Evolutionary conservation across 2,329 filamentous ascomycete species (phyloP).

Genomic region (Ciborinia camelliae): DNA sequence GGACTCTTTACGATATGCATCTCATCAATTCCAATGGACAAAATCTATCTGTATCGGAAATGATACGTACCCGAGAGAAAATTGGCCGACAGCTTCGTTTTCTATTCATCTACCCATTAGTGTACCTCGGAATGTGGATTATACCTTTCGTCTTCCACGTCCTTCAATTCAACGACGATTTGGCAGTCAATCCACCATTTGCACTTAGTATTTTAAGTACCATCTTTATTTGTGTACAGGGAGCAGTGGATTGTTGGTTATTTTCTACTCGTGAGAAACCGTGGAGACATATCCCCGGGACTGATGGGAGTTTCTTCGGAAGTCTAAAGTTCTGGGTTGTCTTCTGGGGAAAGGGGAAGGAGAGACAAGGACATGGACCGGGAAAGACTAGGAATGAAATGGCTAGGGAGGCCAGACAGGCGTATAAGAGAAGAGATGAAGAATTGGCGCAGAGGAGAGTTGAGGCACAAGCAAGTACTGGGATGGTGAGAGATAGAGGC

Average conservation of each 20-base stretch:
- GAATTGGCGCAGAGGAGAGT: conserved; percentile 43
- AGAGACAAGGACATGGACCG: conserved; percentile 37
- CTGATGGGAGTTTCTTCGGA: conserved; percentile 40
- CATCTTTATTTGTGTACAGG: conserved; percentile 61
- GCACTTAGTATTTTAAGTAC: conserved; percentile 53
- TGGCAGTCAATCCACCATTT: conserved; percentile 51
- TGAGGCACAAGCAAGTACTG: conserved; percentile 25
- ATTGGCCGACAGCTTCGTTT: conserved; percentile 67
- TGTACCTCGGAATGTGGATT: conserved; percentile 71
- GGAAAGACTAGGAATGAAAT: conserved; percentile 53
- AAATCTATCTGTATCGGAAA: conserved; percentile 36
- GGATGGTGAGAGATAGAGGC: conserved; percentile 5
- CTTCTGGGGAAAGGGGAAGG: conserved; percentile 24
- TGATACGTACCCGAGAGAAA: conserved; percentile 47
- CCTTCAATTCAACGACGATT: conserved; percentile 53
- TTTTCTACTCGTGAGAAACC: conserved; percentile 70
- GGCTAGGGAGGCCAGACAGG: conserved; percentile 48
- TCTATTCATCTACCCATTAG: conserved; percentile 71
- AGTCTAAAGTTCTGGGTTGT: conserved; percentile 38
- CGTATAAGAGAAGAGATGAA: conserved; percentile 47
- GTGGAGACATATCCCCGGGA: conserved; percentile 56
- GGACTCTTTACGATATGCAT: conserved; percentile 26
- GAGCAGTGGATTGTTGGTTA: conserved; percentile 63
- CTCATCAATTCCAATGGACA: conserved; percentile 33
- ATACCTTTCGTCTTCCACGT: conserved; percentile 66